phyloP scores from a whole-genome alignment of 2,329 filamentous ascomycete genomes.

The Passalora sequoiae region DNA sequence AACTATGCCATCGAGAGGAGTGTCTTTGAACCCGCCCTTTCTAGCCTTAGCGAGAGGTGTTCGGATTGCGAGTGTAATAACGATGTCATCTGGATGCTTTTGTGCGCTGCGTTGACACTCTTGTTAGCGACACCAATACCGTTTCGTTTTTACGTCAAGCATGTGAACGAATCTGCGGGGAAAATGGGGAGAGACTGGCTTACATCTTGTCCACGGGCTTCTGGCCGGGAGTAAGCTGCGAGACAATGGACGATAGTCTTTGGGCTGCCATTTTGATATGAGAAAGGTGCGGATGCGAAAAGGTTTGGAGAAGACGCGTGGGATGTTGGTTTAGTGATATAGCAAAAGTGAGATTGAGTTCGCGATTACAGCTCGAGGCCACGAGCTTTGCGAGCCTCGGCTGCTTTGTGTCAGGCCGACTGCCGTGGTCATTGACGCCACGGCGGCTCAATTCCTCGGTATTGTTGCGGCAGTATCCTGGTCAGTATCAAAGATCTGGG shows the following conservation, averaged over 20 bases:
- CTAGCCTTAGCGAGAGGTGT: conserved; percentile 83
- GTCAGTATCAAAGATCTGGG: too few relatives aligned
- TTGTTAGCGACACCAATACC: conserved; percentile 61
- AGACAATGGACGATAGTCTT: conserved; percentile 80
- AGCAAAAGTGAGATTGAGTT: conserved; percentile 10
- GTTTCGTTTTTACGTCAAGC: conserved; percentile 65
- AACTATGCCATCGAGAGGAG: conserved; percentile 78
- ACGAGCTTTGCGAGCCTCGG: not conserved
- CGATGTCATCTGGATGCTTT: conserved; percentile 88
- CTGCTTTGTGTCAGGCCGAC: not conserved
- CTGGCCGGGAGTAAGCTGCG: conserved; percentile 69
- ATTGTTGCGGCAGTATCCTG: too few relatives aligned
- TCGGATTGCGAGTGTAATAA: conserved; percentile 88
- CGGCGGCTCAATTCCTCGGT: not conserved
- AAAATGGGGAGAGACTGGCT: conserved; percentile 48
- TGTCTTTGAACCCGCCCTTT: conserved; percentile 97
- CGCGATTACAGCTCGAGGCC: conserved; percentile 3
- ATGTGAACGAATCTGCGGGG: conserved; percentile 54
- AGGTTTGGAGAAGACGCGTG: not conserved
- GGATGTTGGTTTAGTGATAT: conserved; percentile 5
- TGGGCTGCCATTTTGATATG: conserved; percentile 66
- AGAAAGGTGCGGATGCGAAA: conserved; percentile 5
- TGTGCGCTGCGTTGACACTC: conserved; percentile 13
- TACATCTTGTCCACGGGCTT: conserved; percentile 73
- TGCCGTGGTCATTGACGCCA: not conserved